Conservation (phyloP, 1,284 basidiomycete genomes). For the Ustilago esculenta region DNA sequence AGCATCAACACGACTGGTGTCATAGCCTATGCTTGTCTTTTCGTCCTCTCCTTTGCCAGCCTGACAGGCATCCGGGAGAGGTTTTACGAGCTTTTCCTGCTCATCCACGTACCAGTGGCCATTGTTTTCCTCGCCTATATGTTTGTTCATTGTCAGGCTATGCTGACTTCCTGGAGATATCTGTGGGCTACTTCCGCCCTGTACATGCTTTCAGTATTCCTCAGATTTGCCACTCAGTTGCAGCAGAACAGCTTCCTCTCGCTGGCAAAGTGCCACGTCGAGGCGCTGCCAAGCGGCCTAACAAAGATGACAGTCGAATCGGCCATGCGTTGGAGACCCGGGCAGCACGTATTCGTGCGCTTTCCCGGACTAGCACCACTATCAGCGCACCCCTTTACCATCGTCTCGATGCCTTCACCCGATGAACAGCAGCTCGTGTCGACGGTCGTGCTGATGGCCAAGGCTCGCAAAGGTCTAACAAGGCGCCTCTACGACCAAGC, state of each 20-base stretch:
- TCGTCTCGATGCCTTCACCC: slow-evolving; percentile 50
- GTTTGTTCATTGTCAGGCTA: slow-evolving; percentile 50
- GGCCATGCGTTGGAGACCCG: slow-evolving; percentile 53
- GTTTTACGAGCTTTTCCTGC: slow-evolving; percentile 63
- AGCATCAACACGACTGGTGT: slow-evolving; percentile 54
- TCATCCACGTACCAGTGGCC: slow-evolving; percentile 53
- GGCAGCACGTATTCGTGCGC: slow-evolving; percentile 60
- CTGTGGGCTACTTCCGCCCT: slow-evolving; percentile 47
- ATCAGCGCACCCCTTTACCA: slow-evolving; percentile 62
- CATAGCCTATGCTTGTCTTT: slow-evolving; percentile 49
- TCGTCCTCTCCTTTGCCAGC: slow-evolving; percentile 53
- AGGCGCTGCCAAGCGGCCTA: slow-evolving; percentile 32
- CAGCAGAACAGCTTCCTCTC: slow-evolving; percentile 37
- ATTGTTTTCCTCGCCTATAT: slow-evolving; percentile 56
- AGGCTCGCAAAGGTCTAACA: slow-evolving; percentile 43
- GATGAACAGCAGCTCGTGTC: slow-evolving; percentile 35
- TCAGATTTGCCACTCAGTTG: slow-evolving; percentile 30
- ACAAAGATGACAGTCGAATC: slow-evolving; percentile 52
- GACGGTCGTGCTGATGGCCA: slow-evolving; percentile 45
- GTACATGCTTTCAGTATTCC: slow-evolving; percentile 48
- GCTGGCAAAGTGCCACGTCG: slow-evolving; percentile 20
- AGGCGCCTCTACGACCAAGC: slow-evolving; percentile 26
- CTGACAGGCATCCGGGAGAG: slow-evolving; percentile 47
- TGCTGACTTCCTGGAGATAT: slow-evolving; percentile 48
- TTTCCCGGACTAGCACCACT: slow-evolving; percentile 50